Conservation (phyloP, 331 rosid species). For the Malus hybrid region DNA sequence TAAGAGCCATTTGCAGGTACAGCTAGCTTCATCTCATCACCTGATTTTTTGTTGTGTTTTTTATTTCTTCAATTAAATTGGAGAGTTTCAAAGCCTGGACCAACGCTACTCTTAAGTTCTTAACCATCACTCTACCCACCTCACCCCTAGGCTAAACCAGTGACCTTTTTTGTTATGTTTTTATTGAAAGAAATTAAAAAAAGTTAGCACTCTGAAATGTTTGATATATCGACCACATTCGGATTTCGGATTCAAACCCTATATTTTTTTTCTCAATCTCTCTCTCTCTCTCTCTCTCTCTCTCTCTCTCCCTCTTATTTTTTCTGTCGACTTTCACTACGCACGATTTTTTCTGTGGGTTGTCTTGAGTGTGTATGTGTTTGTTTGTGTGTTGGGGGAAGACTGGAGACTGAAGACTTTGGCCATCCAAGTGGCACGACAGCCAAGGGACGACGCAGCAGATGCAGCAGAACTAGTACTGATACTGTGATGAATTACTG, state of each 20-base stretch:
- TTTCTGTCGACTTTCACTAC: background rate
- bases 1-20: slow-evolving; percentile 96
- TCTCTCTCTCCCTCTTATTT: background rate
- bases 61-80: background rate
- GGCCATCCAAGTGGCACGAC: slow-evolving; percentile 54
- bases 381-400: background rate
- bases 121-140: background rate
- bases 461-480: background rate
- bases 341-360: background rate
- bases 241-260: background rate
- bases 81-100: background rate
- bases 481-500: background rate
- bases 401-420: slow-evolving; percentile 25
- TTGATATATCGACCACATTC: background rate
- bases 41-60: no score
- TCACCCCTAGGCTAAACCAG: background rate
- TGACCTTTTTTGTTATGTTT: background rate
- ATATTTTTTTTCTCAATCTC: background rate
- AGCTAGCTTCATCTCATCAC: background rate
- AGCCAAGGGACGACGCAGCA: slow-evolving; percentile 26
- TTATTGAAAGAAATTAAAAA: background rate
- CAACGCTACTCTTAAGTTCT: background rate
- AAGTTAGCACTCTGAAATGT: background rate
- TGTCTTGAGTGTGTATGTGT: background rate
- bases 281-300: background rate